Evolutionary conservation across 768 basidiomycete species (phyloP).

Genomic region (Russula sp.): DNA sequence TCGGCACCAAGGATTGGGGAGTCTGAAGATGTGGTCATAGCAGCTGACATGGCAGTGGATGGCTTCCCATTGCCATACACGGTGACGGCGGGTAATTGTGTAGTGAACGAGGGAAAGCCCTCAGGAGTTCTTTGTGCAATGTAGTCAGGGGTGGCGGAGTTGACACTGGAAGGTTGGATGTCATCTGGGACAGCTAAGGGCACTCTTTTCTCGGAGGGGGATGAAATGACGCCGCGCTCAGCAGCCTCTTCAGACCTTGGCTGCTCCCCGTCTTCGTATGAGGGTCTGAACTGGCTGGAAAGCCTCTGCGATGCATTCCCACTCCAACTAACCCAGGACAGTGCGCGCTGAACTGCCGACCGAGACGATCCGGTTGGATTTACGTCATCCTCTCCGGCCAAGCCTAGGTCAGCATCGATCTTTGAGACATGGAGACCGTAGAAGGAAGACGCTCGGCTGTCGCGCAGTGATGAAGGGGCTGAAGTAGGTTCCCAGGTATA

Average conservation of each 20-base stretch:
- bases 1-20: constrained; percentile 16
- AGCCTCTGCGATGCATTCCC: constrained; percentile 29
- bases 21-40: constrained; percentile 3
- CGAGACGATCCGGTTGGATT: not conserved
- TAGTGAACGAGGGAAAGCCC: not conserved
- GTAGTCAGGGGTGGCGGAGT: constrained; percentile 3
- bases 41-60: not conserved
- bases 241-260: constrained; percentile 39
- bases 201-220: constrained; percentile 3
- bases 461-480: not conserved
- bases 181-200: constrained; percentile 11
- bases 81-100: not conserved
- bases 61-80: not conserved
- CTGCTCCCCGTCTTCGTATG: constrained; percentile 34
- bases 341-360: constrained; percentile 18
- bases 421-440: constrained; percentile 26
- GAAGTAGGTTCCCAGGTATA: constrained; percentile 21
- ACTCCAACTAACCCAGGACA: constrained; percentile 41
- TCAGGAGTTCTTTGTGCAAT: not conserved
- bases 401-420: constrained; percentile 11
- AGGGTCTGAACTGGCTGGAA: constrained; percentile 32
- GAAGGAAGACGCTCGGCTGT: constrained; percentile 33
- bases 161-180: constrained; percentile 15
- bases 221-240: constrained; percentile 34
- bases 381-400: not conserved